Percentiles rank a stretch among this genome's conserved stretches.
Evolutionary conservation across 495 filamentous ascomycete species (phyloP).

Genomic region (Neurospora sp.): DNA sequence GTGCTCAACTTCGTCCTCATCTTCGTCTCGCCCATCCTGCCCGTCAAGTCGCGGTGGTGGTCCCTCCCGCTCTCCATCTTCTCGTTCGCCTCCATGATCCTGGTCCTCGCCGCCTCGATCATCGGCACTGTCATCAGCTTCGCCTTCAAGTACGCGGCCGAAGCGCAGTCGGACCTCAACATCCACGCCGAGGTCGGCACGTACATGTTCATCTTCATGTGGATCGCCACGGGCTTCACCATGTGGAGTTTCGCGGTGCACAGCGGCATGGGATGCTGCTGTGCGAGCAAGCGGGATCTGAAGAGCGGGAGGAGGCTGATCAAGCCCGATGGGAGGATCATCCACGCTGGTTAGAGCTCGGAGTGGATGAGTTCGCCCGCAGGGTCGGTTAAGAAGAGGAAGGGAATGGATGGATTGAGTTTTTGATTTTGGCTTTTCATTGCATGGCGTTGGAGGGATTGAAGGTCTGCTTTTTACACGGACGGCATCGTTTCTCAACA

Average conservation of each 20-base stretch:
- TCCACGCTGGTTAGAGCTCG: not conserved
- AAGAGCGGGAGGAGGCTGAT: constrained; percentile 33
- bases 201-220: constrained; percentile 84
- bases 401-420: not conserved
- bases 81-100: constrained; percentile 53
- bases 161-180: constrained; percentile 54
- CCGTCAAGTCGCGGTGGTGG: constrained; percentile 37
- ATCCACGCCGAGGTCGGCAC: constrained; percentile 60
- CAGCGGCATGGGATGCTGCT: constrained; percentile 64
- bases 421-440: not conserved
- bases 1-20: constrained; percentile 56
- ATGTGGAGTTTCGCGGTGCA: constrained; percentile 63
- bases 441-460: not conserved
- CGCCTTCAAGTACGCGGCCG: constrained; percentile 66
- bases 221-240: constrained; percentile 60
- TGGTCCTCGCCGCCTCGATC: constrained; percentile 57
- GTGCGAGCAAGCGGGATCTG: constrained; percentile 50
- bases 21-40: constrained; percentile 26
- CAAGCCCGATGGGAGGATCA: not conserved
- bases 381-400: not conserved
- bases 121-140: constrained; percentile 74
- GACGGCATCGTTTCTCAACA: not conserved
- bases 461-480: not conserved
- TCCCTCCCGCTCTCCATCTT: constrained; percentile 43
- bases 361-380: not conserved